Percentiles rank a stretch among this genome's conserved stretches.
These are phyloP conservation scores for Cyberlindnera xishuangbannaensis DNA, from an alignment of 805 yeast species.

Conservation along the genomic window DNA sequence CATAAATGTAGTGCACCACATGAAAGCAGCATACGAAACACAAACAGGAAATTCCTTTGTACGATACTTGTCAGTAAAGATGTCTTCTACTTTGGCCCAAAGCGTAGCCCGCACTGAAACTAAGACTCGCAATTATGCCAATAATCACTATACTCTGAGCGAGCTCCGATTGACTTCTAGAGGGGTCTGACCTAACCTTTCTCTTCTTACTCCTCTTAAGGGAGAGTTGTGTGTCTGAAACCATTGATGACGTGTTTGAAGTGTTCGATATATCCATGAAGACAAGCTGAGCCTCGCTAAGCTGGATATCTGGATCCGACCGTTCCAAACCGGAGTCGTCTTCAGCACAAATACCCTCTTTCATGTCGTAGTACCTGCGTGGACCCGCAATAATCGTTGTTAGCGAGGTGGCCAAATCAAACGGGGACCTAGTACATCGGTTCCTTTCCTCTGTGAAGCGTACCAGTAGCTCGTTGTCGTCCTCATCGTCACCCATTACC, in stretches of 20 bases:
- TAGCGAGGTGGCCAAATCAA: constrained; percentile 13
- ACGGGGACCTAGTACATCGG: too few relatives aligned
- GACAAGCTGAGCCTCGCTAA: constrained; percentile 3
- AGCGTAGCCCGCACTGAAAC: constrained; percentile 18
- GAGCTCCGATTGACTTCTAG: background rate
- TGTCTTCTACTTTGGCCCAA: constrained; percentile 10
- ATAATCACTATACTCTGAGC: constrained; percentile 7
- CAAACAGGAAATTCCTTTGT: too few relatives aligned
- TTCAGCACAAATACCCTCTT: constrained; percentile 1
- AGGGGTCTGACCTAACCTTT: constrained; percentile 1
- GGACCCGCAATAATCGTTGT: constrained; percentile 12
- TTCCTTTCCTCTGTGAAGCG: too few relatives aligned
- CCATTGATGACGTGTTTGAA: constrained; percentile 7
- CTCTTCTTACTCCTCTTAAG: constrained; percentile 4
- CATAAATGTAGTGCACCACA: too few relatives aligned
- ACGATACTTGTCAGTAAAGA: constrained; percentile 3
- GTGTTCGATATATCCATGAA: constrained; percentile 12
- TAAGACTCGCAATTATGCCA: constrained; percentile 11
- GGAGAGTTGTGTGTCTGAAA: constrained; percentile 6
- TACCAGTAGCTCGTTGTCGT: too few relatives aligned
- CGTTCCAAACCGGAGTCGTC: constrained; percentile 1
- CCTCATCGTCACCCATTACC: too few relatives aligned
- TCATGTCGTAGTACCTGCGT: background rate
- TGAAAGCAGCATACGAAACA: too few relatives aligned
- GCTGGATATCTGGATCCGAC: background rate